phyloP scores from a whole-genome alignment of 441 rosid species.

The Jatropha podagrica region DNA sequence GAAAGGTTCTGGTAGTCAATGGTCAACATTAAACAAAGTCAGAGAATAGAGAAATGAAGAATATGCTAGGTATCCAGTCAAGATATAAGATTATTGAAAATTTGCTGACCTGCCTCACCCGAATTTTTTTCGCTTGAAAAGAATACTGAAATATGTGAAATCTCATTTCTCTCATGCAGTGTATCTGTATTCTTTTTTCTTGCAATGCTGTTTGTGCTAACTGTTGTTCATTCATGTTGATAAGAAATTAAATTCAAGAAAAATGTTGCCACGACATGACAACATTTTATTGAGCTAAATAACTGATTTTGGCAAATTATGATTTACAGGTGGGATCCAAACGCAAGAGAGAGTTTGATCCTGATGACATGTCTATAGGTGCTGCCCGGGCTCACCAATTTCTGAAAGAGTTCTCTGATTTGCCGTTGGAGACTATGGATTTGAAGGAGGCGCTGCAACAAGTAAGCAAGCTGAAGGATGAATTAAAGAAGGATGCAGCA shows the following conservation, averaged over 20 bases:
- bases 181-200: neutral
- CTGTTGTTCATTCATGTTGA: neutral
- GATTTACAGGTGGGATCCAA: constrained; percentile 61
- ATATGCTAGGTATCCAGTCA: neutral
- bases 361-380: constrained; percentile 64
- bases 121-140: neutral
- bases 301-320: neutral
- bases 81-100: neutral
- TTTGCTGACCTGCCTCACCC: neutral
- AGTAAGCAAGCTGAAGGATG: constrained; percentile 55
- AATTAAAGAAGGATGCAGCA: constrained; percentile 67
- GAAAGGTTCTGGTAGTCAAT: neutral
- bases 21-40: neutral
- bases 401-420: constrained; percentile 73
- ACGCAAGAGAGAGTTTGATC: constrained; percentile 59
- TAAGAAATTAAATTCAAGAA: neutral
- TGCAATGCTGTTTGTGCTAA: neutral
- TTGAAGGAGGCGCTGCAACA: constrained; percentile 63
- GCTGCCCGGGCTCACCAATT: constrained; percentile 76
- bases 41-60: neutral
- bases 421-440: constrained; percentile 88
- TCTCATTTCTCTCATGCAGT: neutral
- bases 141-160: neutral
- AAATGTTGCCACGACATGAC: no score
- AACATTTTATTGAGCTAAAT: neutral